These are phyloP conservation scores for Colletotrichum sp. DNA, from an alignment of 2,329 filamentous ascomycete genomes.

Conservation along the genomic window DNA sequence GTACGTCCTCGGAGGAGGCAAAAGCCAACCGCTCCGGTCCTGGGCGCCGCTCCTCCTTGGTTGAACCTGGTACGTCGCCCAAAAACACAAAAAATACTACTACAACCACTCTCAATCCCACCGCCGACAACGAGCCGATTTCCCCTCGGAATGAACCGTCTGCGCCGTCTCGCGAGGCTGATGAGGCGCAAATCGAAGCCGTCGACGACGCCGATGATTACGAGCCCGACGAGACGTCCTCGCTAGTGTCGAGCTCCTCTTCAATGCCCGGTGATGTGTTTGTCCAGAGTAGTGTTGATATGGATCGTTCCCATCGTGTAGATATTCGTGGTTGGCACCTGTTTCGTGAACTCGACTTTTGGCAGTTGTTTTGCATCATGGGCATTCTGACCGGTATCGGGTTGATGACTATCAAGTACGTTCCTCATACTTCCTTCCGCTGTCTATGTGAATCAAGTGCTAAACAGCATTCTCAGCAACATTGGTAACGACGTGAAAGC, in stretches of 20 bases:
- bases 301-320: slow-evolving; percentile 78
- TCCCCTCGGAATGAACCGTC: neutral
- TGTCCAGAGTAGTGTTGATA: slow-evolving; percentile 68
- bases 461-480: slow-evolving; percentile 66
- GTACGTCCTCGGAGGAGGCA: slow-evolving; percentile 46
- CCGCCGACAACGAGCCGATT: slow-evolving; percentile 18
- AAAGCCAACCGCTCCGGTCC: slow-evolving; percentile 44
- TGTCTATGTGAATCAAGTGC: neutral
- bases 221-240: slow-evolving; percentile 76
- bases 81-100: slow-evolving; percentile 29
- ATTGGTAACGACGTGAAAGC: slow-evolving; percentile 91
- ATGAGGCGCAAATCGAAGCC: slow-evolving; percentile 30
- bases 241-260: slow-evolving; percentile 73
- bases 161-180: slow-evolving; percentile 15
- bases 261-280: slow-evolving; percentile 55
- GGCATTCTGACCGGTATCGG: slow-evolving; percentile 91
- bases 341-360: slow-evolving; percentile 78
- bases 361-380: slow-evolving; percentile 88
- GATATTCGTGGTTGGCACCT: slow-evolving; percentile 88
- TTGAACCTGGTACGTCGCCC: slow-evolving; percentile 71
- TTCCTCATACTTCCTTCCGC: slow-evolving; percentile 16
- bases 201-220: slow-evolving; percentile 26
- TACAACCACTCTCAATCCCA: slow-evolving; percentile 30
- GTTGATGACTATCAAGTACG: slow-evolving; percentile 98
- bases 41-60: slow-evolving; percentile 37